Conservation (phyloP, 2,329 filamentous ascomycete species). For the Ophiocordyceps camponoti-leonardi region DNA sequence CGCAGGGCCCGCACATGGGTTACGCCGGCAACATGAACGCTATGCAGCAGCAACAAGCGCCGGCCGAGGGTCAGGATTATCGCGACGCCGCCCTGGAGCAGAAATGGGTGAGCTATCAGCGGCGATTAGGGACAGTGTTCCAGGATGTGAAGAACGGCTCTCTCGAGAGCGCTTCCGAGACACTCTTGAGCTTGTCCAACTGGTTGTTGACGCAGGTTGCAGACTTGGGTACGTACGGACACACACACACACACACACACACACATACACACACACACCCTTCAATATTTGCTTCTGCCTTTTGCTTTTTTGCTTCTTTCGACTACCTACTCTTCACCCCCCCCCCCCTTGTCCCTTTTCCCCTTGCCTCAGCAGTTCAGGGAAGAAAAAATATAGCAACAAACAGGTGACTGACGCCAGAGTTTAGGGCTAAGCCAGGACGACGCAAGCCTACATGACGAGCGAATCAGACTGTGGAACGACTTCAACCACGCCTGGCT, state of each 20-base stretch:
- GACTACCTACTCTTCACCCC: no score
- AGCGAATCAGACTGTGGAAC: slow-evolving; percentile 75
- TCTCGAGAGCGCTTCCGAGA: slow-evolving; percentile 32
- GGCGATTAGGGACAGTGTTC: slow-evolving; percentile 49
- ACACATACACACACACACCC: slow-evolving; percentile 4
- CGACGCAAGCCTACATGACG: slow-evolving; percentile 55
- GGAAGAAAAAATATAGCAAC: no score
- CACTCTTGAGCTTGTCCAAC: slow-evolving; percentile 32
- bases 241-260: no score
- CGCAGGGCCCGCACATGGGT: slow-evolving; percentile 30
- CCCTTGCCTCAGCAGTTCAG: background rate
- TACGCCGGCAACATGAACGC: slow-evolving; percentile 11
- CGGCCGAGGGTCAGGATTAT: slow-evolving; percentile 32
- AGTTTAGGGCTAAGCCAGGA: slow-evolving; percentile 63
- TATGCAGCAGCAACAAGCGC: slow-evolving; percentile 6
- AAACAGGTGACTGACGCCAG: slow-evolving; percentile 5
- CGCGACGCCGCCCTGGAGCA: slow-evolving; percentile 43
- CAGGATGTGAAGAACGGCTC: slow-evolving; percentile 44
- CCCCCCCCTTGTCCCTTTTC: background rate
- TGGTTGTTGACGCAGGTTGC: slow-evolving; percentile 39
- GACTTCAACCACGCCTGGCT: slow-evolving; percentile 94
- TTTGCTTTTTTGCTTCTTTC: background rate
- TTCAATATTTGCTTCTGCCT: slow-evolving; percentile 1
- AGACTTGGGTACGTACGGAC: slow-evolving; percentile 37
- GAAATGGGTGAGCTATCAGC: slow-evolving; percentile 49